phyloP scores from a whole-genome alignment of 495 filamentous ascomycete genomes.

The Cercophora scortea region DNA sequence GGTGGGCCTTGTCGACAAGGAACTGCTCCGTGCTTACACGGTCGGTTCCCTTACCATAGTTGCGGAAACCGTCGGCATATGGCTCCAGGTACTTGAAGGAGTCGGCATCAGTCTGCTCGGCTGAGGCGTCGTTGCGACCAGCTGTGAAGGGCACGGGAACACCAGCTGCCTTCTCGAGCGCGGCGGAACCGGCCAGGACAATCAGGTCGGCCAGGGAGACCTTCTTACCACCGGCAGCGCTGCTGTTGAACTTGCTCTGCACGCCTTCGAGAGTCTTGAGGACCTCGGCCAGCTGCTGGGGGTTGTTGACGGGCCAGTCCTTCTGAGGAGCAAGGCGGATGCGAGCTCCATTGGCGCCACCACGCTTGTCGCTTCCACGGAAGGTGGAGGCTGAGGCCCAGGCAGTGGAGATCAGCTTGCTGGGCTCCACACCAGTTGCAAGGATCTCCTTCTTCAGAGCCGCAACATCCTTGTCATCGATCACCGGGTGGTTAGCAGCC shows the following conservation, averaged over 20 bases:
- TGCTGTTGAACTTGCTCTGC: conserved; percentile 54
- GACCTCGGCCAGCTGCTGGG: conserved; percentile 48
- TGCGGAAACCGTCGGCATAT: conserved; percentile 62
- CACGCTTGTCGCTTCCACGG: conserved; percentile 68
- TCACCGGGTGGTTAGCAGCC: conserved; percentile 40
- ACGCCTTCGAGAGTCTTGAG: conserved; percentile 51
- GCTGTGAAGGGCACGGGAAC: conserved; percentile 38
- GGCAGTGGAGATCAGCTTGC: conserved; percentile 51
- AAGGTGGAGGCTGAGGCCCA: conserved; percentile 67
- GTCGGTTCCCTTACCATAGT: conserved; percentile 49
- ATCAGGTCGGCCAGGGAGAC: conserved; percentile 67
- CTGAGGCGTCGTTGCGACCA: conserved; percentile 42
- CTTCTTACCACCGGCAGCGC: conserved; percentile 53
- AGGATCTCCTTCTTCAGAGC: conserved; percentile 59
- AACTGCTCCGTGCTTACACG: conserved; percentile 56
- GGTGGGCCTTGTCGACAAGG: conserved; percentile 59
- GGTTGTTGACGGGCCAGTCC: conserved; percentile 62
- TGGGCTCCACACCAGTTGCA: conserved; percentile 42
- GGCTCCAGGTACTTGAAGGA: conserved; percentile 58
- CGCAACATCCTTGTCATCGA: conserved; percentile 51
- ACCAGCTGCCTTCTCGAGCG: conserved; percentile 59
- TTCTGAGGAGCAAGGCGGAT: conserved; percentile 63
- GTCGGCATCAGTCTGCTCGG: conserved; percentile 57
- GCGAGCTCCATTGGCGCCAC: conserved; percentile 66
- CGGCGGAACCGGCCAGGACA: conserved; percentile 59